phyloP scores from a whole-genome alignment of 768 basidiomycete genomes.

The Coprinopsis cinerea region DNA sequence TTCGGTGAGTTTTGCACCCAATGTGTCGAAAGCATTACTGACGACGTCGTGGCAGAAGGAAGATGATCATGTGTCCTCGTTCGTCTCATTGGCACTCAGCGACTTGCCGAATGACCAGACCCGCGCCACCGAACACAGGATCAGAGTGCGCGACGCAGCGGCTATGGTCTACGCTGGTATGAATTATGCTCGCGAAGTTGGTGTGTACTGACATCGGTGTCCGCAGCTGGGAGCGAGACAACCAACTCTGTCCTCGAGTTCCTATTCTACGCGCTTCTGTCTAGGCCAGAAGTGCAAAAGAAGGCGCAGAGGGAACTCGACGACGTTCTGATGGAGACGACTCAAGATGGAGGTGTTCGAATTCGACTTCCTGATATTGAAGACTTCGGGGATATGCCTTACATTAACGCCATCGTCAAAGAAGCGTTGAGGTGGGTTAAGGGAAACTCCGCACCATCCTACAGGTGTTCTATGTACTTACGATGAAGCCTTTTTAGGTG shows the following conservation, averaged over 20 bases:
- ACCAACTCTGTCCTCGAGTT: conserved; percentile 8
- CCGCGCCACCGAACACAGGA: background rate
- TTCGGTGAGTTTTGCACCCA: conserved; percentile 11
- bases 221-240: conserved; percentile 11
- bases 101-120: no score
- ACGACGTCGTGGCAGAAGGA: no score
- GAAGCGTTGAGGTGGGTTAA: conserved; percentile 23
- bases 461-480: background rate
- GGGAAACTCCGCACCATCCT: no score
- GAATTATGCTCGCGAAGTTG: background rate
- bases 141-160: conserved; percentile 9
- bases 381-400: conserved; percentile 29
- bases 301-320: conserved; percentile 38
- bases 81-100: no score
- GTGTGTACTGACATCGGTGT: background rate
- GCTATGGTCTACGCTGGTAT: conserved; percentile 12
- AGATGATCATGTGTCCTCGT: no score
- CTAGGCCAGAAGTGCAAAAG: conserved; percentile 27
- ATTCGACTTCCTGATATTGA: conserved; percentile 27
- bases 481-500: conserved; percentile 10
- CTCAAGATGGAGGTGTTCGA: conserved; percentile 15
- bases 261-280: conserved; percentile 13
- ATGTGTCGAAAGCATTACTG: background rate
- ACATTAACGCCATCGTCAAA: conserved; percentile 27
- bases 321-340: background rate